These are phyloP conservation scores for Coffea eugenioides DNA, from an alignment of 257 asterid genomes.

Conservation along the genomic window DNA sequence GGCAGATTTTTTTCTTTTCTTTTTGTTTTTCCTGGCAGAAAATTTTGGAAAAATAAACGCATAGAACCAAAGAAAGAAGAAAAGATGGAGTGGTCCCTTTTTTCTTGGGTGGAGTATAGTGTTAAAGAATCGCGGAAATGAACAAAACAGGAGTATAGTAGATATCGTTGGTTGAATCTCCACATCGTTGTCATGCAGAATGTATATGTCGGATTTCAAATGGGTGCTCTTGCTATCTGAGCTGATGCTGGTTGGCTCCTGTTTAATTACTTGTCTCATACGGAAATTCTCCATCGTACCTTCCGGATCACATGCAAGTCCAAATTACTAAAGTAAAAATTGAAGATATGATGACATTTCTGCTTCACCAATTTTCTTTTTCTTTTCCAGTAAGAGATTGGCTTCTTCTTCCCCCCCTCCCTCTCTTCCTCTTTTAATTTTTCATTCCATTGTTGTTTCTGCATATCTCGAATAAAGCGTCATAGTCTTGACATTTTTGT, in stretches of 20 bases:
- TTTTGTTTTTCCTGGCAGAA: too few species aligned
- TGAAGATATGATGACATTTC: not conserved
- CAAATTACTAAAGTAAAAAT: not conserved
- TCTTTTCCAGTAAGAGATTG: too few species aligned
- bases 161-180: not conserved
- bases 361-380: not conserved
- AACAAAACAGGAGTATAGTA: not conserved
- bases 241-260: slow-evolving; percentile 12
- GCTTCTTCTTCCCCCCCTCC: not conserved
- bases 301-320: slow-evolving; percentile 11
- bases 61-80: not conserved
- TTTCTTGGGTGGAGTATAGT: too few species aligned
- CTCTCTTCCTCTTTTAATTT: not conserved
- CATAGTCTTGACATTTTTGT: too few species aligned
- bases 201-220: not conserved
- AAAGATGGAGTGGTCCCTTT: not conserved
- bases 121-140: not conserved
- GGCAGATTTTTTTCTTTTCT: too few species aligned
- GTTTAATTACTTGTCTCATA: slow-evolving; percentile 17
- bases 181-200: slow-evolving; percentile 18
- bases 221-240: not conserved
- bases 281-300: slow-evolving; percentile 10
- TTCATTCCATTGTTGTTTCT: too few species aligned
- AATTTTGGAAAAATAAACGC: not conserved
- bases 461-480: too few species aligned